Base-by-base conservation (phyloP, 805 yeast genomes). In the Kregervanrija pseudodelftensis region DNA sequence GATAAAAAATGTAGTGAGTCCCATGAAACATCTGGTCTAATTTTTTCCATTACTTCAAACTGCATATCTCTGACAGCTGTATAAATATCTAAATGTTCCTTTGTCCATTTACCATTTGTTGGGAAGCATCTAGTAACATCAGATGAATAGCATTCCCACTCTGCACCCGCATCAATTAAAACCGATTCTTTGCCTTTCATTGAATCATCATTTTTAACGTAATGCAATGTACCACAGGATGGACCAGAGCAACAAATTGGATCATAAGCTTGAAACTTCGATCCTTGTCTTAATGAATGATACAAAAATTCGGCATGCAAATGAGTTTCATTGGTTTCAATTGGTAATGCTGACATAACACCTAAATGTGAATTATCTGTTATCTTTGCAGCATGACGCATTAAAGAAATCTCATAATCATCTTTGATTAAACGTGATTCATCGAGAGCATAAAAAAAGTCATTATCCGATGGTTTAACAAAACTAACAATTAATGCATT, bases 41-140 rank as follows among this genome's bases (percentile, higher is more conserved):
- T 84, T 55, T 70, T 57, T n/a, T 61, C 65, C 83, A 87, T 77
- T 1, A 91, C 82, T 43, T 70, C 75, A 0, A 60, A 51, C 65
- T 91, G 98, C 96, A 93, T 91, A 45, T 81, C 81, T 48, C 72
- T 68, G 2, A 93, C 99, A 8, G 83, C 68, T 33, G 79, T 78
- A 60, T 93, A 91, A 39, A 91, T 81, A 45, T 76, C 86, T 52
- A 85, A 73, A 56, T 91, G 95, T 59, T 93, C 98, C 50, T 76
- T 77, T 8, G 90, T 77, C 89, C 96, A 91, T 44, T 82, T 80
- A 7, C 99, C 99, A 49, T 72, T 76, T 44, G 88, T 79, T 30
- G 99, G 99, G 77, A 89, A 91, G 60, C 95, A 85, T 60, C 99
- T 77, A 12, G 99, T 93, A 37, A 93, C 96, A 61, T 91, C 99